Evolutionary conservation across 78 protist species (phyloP).

Genomic region (Dictyostelium capitatum): DNA sequence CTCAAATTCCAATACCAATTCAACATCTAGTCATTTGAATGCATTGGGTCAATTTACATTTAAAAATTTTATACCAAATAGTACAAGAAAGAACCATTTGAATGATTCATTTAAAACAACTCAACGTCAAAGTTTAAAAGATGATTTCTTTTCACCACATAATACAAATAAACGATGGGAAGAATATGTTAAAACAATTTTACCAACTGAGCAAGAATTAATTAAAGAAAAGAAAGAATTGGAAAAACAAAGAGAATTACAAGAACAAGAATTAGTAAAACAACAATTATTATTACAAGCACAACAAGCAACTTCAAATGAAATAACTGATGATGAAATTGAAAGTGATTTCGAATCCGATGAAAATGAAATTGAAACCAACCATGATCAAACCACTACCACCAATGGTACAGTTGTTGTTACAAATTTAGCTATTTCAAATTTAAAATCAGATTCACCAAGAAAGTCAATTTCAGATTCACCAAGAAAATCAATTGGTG

Average conservation of each 20-base stretch:
- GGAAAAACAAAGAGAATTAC: slow-evolving; percentile 8
- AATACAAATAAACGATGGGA: slow-evolving; percentile 5
- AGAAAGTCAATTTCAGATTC: slow-evolving; percentile 1
- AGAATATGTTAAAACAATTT: slow-evolving; percentile 40
- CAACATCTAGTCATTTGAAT: background rate
- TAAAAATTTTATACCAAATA: slow-evolving; percentile 1
- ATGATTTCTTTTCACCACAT: slow-evolving; percentile 6
- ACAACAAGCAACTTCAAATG: background rate
- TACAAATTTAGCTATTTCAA: background rate
- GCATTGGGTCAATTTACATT: background rate
- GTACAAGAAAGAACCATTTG: background rate
- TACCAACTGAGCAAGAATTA: slow-evolving; percentile 37
- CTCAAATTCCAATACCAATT: background rate
- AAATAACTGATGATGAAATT: background rate
- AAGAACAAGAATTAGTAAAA: slow-evolving; percentile 14
- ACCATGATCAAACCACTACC: no score
- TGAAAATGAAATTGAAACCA: background rate
- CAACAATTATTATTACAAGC: background rate
- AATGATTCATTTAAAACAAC: background rate
- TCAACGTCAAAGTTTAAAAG: slow-evolving; percentile 4
- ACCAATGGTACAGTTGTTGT: background rate
- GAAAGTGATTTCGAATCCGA: background rate
- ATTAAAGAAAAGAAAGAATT: slow-evolving; percentile 1
- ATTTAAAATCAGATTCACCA: slow-evolving; percentile 8
- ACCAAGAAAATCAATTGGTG: background rate